Evolutionary conservation across 2,329 filamentous ascomycete genomes (phyloP).

Genomic region (Colletotrichum limetticola): DNA sequence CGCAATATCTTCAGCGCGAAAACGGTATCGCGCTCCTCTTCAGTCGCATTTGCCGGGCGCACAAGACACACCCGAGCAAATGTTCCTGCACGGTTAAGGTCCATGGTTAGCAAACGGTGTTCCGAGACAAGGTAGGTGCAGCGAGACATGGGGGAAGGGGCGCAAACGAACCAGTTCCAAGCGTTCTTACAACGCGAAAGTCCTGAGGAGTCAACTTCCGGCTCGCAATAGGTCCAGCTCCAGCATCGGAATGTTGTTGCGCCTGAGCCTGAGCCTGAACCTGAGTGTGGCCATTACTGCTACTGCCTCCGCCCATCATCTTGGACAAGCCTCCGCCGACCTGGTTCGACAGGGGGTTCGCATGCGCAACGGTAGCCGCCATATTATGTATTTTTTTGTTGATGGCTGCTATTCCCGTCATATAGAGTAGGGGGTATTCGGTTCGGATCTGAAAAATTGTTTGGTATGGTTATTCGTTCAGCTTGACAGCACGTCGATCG

Average conservation of each 20-base stretch:
- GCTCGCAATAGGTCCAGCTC: slow-evolving; percentile 27
- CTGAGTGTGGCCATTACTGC: not conserved
- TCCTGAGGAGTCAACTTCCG: slow-evolving; percentile 59
- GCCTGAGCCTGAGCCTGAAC: slow-evolving; percentile 5
- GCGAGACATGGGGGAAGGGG: slow-evolving; percentile 5
- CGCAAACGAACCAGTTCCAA: slow-evolving; percentile 73
- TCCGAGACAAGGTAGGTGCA: slow-evolving; percentile 10
- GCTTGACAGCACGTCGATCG: slow-evolving; percentile 23
- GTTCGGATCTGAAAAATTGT: not conserved
- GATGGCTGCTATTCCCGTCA: slow-evolving; percentile 28
- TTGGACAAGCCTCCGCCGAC: slow-evolving; percentile 30
- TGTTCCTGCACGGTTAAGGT: slow-evolving; percentile 65
- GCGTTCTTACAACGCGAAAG: slow-evolving; percentile 79
- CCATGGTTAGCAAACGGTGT: slow-evolving; percentile 22
- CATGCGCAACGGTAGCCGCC: slow-evolving; percentile 34
- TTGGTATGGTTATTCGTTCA: slow-evolving; percentile 17
- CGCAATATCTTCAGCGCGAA: slow-evolving; percentile 85
- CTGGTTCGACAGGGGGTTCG: slow-evolving; percentile 26
- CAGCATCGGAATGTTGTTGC: slow-evolving; percentile 29
- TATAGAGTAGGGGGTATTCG: slow-evolving; percentile 5
- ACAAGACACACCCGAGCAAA: slow-evolving; percentile 87
- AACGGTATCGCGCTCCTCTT: slow-evolving; percentile 71
- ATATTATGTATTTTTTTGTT: slow-evolving; percentile 32
- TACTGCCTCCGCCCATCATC: slow-evolving; percentile 25
- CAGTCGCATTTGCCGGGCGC: slow-evolving; percentile 65